Base-by-base conservation (phyloP, 2,329 filamentous ascomycete species). In the Colletotrichum agaves region DNA sequence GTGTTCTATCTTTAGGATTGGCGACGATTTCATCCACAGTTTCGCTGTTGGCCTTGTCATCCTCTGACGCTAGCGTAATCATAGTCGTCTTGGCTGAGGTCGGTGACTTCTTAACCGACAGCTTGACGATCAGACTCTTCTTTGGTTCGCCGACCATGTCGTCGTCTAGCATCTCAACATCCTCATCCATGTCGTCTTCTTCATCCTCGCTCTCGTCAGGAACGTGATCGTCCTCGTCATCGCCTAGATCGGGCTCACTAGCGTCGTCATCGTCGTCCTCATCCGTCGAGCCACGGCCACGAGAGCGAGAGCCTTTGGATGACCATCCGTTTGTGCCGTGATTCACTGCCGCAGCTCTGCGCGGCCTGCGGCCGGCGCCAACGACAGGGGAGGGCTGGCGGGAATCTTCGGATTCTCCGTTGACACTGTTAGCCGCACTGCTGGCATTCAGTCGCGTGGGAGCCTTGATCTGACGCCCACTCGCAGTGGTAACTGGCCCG, bases 381-480 rank as follows among this genome's bases (percentile, higher is more conserved):
- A 80, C 68, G 2, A 80, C 65, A 39, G 75, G 75, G n/a, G 75
- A 73, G 19, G 75, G 74, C 53, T 70, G 74, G 13, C 69, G 72
- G 17, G 59, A 62, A 56, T 63, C 63, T 33, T 81, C 80, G 2
- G 76, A 78, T 72, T 84, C 84, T 17, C 79, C 84, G 37, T 85
- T 82, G 12, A 82, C 78, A 63, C 82, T 86, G 7, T 76, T 78
- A 2, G 82, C 73, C 5, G 81, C 80, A 67, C 84, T 87, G n/a
- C 81, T 81, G 19, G 79, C 82, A 60, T 91, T 92, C 47, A 90
- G 81, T 33, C 91, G 88, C 4, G 84, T 84, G 8, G 90, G 88
- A 50, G 91, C 88, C 71, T 89, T 87, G 71, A 97, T 90, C 76
- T 97, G 93, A 21, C 96, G 89, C 21, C 96, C 96, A 76, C 94